Conservation (phyloP, 306 rosid species). For the Corylus americana region DNA sequence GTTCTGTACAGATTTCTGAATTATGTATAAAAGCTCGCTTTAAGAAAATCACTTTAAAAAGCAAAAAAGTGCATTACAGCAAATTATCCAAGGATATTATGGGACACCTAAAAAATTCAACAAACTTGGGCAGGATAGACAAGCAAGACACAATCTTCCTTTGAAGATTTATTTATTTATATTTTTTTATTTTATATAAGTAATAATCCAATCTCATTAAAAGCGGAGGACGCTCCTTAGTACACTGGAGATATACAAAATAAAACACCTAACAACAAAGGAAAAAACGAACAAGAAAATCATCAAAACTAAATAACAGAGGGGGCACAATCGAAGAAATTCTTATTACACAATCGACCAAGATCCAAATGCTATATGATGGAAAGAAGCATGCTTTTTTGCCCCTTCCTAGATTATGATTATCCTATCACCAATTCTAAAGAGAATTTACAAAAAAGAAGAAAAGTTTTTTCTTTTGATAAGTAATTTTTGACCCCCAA, state of each 20-base stretch:
- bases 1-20: not conserved
- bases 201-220: no score
- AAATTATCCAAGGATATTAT: not conserved
- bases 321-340: not conserved
- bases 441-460: not conserved
- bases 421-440: conserved; percentile 20
- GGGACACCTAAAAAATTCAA: not conserved
- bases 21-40: not conserved
- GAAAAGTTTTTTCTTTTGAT: no score
- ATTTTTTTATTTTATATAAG: no score
- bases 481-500: no score
- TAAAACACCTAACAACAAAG: no score
- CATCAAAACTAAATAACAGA: no score
- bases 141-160: not conserved
- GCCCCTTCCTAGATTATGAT: not conserved
- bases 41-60: no score
- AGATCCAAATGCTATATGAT: not conserved
- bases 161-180: not conserved
- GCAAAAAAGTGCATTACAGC: not conserved
- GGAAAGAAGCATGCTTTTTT: not conserved
- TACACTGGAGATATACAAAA: no score
- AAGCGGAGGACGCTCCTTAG: no score
- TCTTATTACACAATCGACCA: not conserved
- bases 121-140: not conserved
- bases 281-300: no score